Percentiles rank a stretch among this genome's conserved stretches.
Conservation (phyloP, 192 early-diverging fungal genomes). For the Coemansia sp. region DNA sequence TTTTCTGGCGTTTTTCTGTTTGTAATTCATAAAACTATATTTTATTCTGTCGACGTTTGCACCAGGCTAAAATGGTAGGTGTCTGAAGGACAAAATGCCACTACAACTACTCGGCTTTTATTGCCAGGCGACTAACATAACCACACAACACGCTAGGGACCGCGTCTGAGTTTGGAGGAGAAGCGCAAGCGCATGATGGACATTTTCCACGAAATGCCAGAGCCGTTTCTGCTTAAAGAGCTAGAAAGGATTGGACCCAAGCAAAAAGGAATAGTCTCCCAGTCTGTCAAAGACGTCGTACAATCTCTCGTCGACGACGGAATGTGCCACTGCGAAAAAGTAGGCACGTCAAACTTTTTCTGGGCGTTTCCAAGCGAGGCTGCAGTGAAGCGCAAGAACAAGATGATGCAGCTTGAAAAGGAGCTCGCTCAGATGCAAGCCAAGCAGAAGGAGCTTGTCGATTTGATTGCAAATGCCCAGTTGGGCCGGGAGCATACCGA, state of each 20-base stretch:
- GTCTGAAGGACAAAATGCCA: not conserved
- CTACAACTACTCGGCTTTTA: not conserved
- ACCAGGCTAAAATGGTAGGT: not conserved
- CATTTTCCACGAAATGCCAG: slow-evolving; percentile 61
- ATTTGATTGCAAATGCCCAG: slow-evolving; percentile 52
- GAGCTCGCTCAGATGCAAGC: slow-evolving; percentile 55
- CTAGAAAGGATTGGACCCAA: slow-evolving; percentile 81
- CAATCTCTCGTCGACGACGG: slow-evolving; percentile 81
- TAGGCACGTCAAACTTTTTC: slow-evolving; percentile 86
- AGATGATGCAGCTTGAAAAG: slow-evolving; percentile 53
- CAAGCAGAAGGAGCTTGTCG: slow-evolving; percentile 51
- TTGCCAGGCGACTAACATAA: not conserved
- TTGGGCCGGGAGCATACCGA: slow-evolving; percentile 67
- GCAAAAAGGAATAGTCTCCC: slow-evolving; percentile 75
- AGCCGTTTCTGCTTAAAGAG: slow-evolving; percentile 80
- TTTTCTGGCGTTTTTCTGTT: not conserved
- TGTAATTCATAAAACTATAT: not conserved
- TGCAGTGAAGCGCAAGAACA: slow-evolving; percentile 53
- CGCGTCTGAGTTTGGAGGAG: slow-evolving; percentile 51
- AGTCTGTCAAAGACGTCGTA: slow-evolving; percentile 81
- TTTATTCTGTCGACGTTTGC: not conserved
- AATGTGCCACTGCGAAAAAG: slow-evolving; percentile 77
- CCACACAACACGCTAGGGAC: slow-evolving; percentile 20
- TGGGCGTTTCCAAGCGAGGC: slow-evolving; percentile 87
- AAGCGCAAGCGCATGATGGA: slow-evolving; percentile 61